Evolutionary conservation across 176 grass and related monocot species (phyloP), one percentile per base, ranked within the genome.

Genomic region (Musa troglodytarum): DNA sequence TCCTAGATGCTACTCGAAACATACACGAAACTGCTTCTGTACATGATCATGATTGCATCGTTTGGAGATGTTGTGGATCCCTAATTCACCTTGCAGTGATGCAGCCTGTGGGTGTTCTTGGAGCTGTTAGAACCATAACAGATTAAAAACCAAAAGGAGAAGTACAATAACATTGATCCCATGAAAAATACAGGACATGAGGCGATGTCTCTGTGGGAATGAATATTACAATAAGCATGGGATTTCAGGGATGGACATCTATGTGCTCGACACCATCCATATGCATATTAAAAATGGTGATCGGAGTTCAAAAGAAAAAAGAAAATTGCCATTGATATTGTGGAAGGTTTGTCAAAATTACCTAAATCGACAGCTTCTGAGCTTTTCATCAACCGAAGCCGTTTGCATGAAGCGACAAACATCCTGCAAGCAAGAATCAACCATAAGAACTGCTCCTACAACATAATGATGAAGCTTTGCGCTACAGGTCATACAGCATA

Each of bases 341-440:
- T 3, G 28, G 28, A 29, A 29, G 28, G 28, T 29, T 29, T 29
- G 28, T 22, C 13, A 70, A n/a, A 21, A 50, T 69, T 70, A 70
- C 68, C 34, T 70, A 70, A 51, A 50, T 70, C 21, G 17, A 52
- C 9, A 70, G 68, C 68, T 51, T 70, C 68, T 34, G 49, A 70
- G 28, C 34, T 70, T 50, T 70, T 70, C 68, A 70, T 70, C 3
- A 70, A 20, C 9, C 49, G 14, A 70, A 70, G 68, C n/a, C 68
- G 34, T 14, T 70, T 70, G 68, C 68, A 70, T 20, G 68, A 70
- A 12, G 68, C 49, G 12, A 70, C 68, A 50, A 70, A 70, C 68
- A 70, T 70, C 19, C 68, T 70, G 68, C 19, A 13, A 52, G 68
- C 16, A 70, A 70, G 20, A n/a, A 51, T 17, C 49, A 50, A 11